phyloP scores from a whole-genome alignment of 257 asterid species.

The Solanum habrochaites region DNA sequence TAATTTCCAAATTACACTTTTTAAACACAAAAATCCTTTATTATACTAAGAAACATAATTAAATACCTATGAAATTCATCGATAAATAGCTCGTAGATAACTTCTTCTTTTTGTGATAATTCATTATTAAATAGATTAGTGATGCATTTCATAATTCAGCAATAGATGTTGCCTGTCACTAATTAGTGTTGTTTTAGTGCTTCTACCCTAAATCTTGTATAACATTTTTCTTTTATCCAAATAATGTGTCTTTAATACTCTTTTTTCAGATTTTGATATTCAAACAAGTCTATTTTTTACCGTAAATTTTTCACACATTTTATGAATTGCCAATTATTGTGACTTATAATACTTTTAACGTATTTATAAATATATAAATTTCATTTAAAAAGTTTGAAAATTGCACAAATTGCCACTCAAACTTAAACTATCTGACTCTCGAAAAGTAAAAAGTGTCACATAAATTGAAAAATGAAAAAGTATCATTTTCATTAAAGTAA shows the following conservation, averaged over 20 bases:
- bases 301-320: no score
- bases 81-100: not conserved
- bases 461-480: no score
- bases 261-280: no score
- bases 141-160: not conserved
- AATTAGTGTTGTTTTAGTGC: not conserved
- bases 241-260: not conserved
- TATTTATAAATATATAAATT: no score
- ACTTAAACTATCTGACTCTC: no score
- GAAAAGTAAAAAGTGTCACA: no score
- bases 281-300: no score
- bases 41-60: not conserved
- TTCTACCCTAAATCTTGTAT: not conserved
- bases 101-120: not conserved
- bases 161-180: not conserved
- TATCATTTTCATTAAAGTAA: not conserved
- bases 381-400: no score
- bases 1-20: not conserved
- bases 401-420: no score
- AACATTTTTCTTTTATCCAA: not conserved
- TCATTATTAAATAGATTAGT: not conserved
- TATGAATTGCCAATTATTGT: no score
- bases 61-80: not conserved
- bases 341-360: no score
- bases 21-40: not conserved